Evolutionary conservation across 2,329 filamentous ascomycete species (phyloP).

Genomic region (Sclerotinia subarctica): DNA sequence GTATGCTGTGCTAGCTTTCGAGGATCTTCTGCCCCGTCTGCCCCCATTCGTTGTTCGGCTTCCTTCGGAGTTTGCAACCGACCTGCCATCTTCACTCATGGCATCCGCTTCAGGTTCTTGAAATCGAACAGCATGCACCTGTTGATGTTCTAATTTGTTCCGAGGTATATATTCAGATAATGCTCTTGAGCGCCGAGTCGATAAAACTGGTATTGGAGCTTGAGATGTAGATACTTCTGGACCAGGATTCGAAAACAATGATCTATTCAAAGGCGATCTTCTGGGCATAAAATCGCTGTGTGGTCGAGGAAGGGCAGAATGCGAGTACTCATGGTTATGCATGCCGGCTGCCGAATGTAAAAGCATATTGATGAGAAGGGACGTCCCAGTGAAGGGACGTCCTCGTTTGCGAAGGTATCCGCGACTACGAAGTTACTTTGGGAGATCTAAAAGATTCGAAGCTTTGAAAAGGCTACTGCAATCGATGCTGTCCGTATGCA

Average conservation of each 20-base stretch:
- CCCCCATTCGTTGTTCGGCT: slow-evolving; percentile 30
- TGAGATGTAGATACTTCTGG: slow-evolving; percentile 30
- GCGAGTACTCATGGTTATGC: slow-evolving; percentile 35
- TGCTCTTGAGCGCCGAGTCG: slow-evolving; percentile 27
- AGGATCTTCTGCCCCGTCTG: slow-evolving; percentile 45
- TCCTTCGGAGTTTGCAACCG: slow-evolving; percentile 36
- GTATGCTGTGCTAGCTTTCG: slow-evolving; percentile 59
- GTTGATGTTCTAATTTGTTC: slow-evolving; percentile 25
- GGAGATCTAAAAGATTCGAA: background rate
- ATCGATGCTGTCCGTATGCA: slow-evolving; percentile 3
- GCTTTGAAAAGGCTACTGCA: background rate
- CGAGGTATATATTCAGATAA: slow-evolving; percentile 32
- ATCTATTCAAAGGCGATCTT: slow-evolving; percentile 33
- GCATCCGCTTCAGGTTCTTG: slow-evolving; percentile 33
- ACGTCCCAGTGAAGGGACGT: slow-evolving; percentile 21
- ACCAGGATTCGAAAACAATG: slow-evolving; percentile 35
- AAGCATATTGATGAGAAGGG: slow-evolving; percentile 33
- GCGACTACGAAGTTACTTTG: slow-evolving; percentile 3
- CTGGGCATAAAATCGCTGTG: slow-evolving; percentile 26
- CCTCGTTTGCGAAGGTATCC: slow-evolving; percentile 17
- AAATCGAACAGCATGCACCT: slow-evolving; percentile 31
- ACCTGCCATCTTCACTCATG: slow-evolving; percentile 38
- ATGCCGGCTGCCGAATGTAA: slow-evolving; percentile 35
- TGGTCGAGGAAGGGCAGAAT: slow-evolving; percentile 20
- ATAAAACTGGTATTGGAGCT: slow-evolving; percentile 24